phyloP scores from a whole-genome alignment of 106 monocot species.

The Phalaenopsis aphrodite region DNA sequence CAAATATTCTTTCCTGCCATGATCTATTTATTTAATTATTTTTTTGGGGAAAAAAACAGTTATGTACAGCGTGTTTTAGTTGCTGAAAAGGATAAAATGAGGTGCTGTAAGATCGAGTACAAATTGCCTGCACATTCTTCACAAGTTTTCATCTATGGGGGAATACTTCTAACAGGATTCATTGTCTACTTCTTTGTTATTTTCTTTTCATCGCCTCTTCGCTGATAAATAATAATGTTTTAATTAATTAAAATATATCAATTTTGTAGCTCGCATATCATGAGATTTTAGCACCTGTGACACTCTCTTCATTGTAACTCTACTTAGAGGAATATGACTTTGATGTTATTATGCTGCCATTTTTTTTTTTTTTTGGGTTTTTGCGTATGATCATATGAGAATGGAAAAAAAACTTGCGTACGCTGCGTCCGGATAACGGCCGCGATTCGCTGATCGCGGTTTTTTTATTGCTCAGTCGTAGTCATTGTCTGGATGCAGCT shows the following conservation, averaged over 20 bases:
- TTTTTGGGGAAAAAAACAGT: not conserved
- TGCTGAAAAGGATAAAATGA: conserved; percentile 84
- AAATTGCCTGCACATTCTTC: conserved; percentile 55
- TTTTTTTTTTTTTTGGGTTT: too few species aligned
- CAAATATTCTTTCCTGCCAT: too few species aligned
- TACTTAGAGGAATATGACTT: not conserved
- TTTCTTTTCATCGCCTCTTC: conserved; percentile 87
- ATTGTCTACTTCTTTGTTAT: conserved; percentile 88
- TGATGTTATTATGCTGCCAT: too few species aligned
- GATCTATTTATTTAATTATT: not conserved
- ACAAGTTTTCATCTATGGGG: conserved; percentile 86
- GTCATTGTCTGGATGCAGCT: too few species aligned
- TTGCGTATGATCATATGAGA: too few species aligned
- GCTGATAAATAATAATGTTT: conserved; percentile 18
- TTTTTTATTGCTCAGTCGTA: too few species aligned
- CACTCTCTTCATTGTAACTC: not conserved
- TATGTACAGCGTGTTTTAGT: conserved; percentile 37
- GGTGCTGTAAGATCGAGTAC: conserved; percentile 80
- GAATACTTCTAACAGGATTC: conserved; percentile 85
- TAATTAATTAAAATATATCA: not conserved
- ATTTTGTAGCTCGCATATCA: not conserved
- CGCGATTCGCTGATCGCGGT: too few species aligned
- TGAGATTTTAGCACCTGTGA: not conserved
- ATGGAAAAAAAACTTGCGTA: too few species aligned
- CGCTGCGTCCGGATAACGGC: too few species aligned